Evolutionary conservation across 2,329 filamentous ascomycete species (phyloP).

Genomic region (Calonectria multiphialidica): DNA sequence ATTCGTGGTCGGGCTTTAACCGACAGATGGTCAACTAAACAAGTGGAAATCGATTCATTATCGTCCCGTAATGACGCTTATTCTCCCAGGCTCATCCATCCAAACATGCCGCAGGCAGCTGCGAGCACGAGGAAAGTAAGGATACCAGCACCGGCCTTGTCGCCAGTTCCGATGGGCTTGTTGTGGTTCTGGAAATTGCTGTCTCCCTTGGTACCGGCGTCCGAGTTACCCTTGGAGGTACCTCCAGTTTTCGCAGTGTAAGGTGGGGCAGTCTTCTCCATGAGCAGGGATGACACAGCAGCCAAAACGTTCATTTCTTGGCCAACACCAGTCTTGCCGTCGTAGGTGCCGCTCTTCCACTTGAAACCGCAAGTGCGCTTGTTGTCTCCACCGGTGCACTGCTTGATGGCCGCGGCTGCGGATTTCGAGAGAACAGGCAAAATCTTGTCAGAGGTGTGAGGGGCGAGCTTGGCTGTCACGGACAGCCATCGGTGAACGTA

Average conservation of each 20-base stretch:
- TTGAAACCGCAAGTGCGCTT: conserved; percentile 65
- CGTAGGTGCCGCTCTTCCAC: conserved; percentile 65
- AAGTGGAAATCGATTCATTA: conserved; percentile 25
- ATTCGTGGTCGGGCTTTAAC: conserved; percentile 17
- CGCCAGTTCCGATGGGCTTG: conserved; percentile 55
- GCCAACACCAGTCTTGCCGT: conserved; percentile 68
- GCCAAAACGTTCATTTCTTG: conserved; percentile 71
- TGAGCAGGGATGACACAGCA: conserved; percentile 65
- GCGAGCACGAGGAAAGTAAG: conserved; percentile 60
- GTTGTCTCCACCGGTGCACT: conserved; percentile 64
- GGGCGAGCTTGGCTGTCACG: conserved; percentile 64
- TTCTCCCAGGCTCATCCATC: conserved; percentile 61
- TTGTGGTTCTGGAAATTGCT: conserved; percentile 48
- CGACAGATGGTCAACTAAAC: neutral
- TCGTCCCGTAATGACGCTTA: conserved; percentile 27
- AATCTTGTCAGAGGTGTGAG: conserved; percentile 63
- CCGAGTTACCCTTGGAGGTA: conserved; percentile 59
- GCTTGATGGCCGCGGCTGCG: conserved; percentile 64
- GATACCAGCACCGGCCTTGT: conserved; percentile 62
- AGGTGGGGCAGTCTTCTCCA: conserved; percentile 54
- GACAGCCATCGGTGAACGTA: conserved; percentile 70
- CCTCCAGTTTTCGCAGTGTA: conserved; percentile 64
- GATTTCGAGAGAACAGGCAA: conserved; percentile 64
- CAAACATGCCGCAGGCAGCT: conserved; percentile 54
- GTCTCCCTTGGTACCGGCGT: conserved; percentile 55